These are phyloP conservation scores for Lepidium africanum DNA, from an alignment of 345 rosid genomes.

Conservation along the genomic window DNA sequence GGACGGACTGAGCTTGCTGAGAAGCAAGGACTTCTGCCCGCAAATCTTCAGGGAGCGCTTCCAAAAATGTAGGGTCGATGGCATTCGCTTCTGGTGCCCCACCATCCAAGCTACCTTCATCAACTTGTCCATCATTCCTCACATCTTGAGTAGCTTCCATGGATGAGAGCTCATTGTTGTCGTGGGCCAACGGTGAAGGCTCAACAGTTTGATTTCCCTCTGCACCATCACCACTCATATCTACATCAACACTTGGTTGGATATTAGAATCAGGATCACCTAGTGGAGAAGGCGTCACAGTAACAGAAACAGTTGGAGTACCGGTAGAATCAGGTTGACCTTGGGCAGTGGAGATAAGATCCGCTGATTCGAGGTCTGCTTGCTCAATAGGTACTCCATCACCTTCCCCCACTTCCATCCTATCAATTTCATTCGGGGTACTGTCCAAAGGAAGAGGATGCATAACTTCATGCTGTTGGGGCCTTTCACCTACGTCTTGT, in stretches of 20 bases:
- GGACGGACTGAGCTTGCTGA: slow-evolving; percentile 89
- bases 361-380: slow-evolving; percentile 33
- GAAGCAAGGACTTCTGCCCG: slow-evolving; percentile 97
- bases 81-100: slow-evolving; percentile 59
- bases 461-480: slow-evolving; percentile 35
- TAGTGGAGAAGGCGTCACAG: slow-evolving; percentile 30
- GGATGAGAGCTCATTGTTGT: slow-evolving; percentile 36
- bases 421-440: slow-evolving; percentile 47
- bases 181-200: slow-evolving; percentile 35
- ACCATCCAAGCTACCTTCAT: slow-evolving; percentile 49
- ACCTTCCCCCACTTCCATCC: slow-evolving; percentile 71
- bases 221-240: slow-evolving; percentile 58
- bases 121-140: slow-evolving; percentile 18
- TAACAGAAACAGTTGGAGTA: slow-evolving; percentile 30
- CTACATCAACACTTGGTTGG: slow-evolving; percentile 55
- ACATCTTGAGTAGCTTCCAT: slow-evolving; percentile 23
- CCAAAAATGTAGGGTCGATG: slow-evolving; percentile 94
- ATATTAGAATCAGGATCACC: slow-evolving; percentile 26
- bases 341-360: slow-evolving; percentile 39
- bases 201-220: slow-evolving; percentile 51
- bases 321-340: slow-evolving; percentile 34
- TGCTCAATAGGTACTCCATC: slow-evolving; percentile 38
- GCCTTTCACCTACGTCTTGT: slow-evolving; percentile 30
- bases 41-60: slow-evolving; percentile 90
- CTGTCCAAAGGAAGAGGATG: slow-evolving; percentile 48